phyloP scores from a whole-genome alignment of 495 filamentous ascomycete species.

The Xylaria scruposa region DNA sequence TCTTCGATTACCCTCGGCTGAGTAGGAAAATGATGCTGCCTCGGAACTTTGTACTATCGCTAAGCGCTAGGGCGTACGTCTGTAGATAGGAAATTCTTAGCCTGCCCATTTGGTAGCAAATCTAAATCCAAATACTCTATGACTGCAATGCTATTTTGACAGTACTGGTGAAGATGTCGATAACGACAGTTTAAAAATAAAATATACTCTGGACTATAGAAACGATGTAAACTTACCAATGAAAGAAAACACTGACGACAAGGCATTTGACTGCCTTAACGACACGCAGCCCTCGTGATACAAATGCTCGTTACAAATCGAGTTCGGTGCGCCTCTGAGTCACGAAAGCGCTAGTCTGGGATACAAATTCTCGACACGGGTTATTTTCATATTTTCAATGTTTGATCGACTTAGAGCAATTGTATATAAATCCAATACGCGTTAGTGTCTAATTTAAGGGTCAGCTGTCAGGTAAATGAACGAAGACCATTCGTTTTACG shows the following conservation, averaged over 20 bases:
- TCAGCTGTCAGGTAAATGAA: background rate
- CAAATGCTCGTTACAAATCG: background rate
- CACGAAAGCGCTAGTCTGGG: background rate
- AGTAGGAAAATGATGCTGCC: background rate
- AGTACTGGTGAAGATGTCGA: background rate
- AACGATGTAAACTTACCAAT: background rate
- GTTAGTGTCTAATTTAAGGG: background rate
- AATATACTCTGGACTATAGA: background rate
- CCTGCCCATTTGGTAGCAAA: background rate
- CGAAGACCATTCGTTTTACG: background rate
- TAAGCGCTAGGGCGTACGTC: background rate
- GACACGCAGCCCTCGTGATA: background rate
- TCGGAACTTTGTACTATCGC: background rate
- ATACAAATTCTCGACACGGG: background rate
- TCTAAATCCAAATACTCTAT: background rate
- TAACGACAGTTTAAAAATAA: background rate
- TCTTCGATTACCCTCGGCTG: constrained; percentile 13
- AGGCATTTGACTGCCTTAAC: background rate
- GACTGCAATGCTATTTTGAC: background rate
- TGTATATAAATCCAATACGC: background rate
- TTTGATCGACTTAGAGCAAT: background rate
- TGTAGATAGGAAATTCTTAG: background rate
- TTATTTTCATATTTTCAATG: background rate
- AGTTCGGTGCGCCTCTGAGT: background rate
- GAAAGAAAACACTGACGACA: background rate